Evolutionary conservation across 768 basidiomycete species (phyloP), one percentile per base, ranked within the genome.

Genomic region (Trametes punicea): DNA sequence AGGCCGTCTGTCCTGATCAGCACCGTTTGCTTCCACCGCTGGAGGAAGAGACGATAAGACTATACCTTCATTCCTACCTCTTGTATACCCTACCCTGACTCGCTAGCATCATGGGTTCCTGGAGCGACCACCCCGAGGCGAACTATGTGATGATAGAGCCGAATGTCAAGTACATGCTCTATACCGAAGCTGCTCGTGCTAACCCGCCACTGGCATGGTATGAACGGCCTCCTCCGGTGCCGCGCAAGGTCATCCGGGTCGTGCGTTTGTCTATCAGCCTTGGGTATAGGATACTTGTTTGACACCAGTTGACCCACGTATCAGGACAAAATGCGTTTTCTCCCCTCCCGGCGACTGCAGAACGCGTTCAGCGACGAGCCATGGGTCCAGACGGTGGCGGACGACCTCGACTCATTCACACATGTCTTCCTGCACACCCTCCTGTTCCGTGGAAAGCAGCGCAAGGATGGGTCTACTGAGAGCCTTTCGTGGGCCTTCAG

Each of bases 331-430:
- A 36, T 57, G 10, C 56, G 56, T 16, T 57, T 51, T 31, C 34
- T 51, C 7, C 50, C 56, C 0, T 30, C 49, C 5, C 49, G 56
- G 6, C 31, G 44, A 4, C 49, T 57, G 10, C 49, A 51, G 6
- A 30, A 51, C 49, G 49, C 56, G 36, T 40, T 39, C 16, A 2
- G 21, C 2, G n/a, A 13, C 8, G 5, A 15, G n/a, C 46, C 27
- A 2, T 57, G 30, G 25, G 23, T 1, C 3, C 56, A 51, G 44
- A 46, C 44, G 8, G 49, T 51, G 7, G 56, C 34, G 4, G 56
- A 57, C 56, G 56, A 57, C 42, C 56, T 57, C 34, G 56, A 57
- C 56, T 51, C 56, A 18, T 46, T 57, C 44, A 11, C 49, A 16
- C 49, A 57, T 21, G 34, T 51, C 10, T 21, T 57, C 42, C 36